Percentiles rank a stretch among this genome's conserved stretches.
phyloP scores from a whole-genome alignment of 305 asterid genomes.

The Euphrasia arctica region DNA sequence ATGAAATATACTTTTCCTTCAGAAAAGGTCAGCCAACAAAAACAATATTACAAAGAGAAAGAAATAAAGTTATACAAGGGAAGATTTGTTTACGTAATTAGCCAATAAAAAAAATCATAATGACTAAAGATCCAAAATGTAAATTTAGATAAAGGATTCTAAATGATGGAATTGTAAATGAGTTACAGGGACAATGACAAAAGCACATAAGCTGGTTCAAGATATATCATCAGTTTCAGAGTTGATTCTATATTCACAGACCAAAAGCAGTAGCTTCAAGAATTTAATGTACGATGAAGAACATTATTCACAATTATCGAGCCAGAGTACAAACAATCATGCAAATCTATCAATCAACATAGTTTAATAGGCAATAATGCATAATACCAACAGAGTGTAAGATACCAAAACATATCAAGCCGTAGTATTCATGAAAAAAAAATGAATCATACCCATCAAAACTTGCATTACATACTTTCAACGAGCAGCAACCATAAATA shows the following conservation, averaged over 20 bases:
- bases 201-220: background rate
- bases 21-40: constrained; percentile 35
- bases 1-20: constrained; percentile 22
- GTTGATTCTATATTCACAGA: background rate
- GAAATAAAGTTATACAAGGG: background rate
- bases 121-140: background rate
- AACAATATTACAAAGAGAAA: constrained; percentile 29
- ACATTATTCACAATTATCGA: background rate
- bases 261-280: constrained; percentile 2
- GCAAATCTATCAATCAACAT: background rate
- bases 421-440: background rate
- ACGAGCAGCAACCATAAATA: background rate
- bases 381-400: too few species aligned
- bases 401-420: background rate
- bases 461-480: background rate
- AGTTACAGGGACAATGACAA: background rate
- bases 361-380: background rate
- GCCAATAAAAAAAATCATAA: background rate
- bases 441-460: too few species aligned
- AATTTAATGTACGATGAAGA: background rate
- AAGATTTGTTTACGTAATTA: constrained; percentile 10
- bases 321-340: background rate
- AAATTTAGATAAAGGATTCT: constrained; percentile 3
- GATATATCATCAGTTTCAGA: background rate
- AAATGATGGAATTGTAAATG: background rate